Evolutionary conservation across 306 rosid species (phyloP), one percentile per base, ranked within the genome.

Genomic region (Styphnolobium japonicum): DNA sequence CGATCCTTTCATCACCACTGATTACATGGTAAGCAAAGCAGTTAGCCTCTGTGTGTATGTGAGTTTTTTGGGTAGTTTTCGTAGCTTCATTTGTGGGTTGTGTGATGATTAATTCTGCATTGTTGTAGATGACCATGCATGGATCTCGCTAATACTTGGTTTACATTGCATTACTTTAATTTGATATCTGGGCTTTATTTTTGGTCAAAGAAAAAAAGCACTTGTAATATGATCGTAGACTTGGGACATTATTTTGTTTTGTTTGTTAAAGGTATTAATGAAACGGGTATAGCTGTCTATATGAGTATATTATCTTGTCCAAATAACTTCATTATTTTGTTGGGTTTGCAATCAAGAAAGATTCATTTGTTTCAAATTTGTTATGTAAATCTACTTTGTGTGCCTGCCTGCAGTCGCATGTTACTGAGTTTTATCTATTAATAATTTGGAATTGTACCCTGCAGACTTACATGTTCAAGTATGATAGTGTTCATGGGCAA

Each of bases 381-480:
- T 39, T 63, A 12, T 39, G 16, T 49, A 33, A 25, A 48, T 36
- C 1, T 21, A 60, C 10, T n/a, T 1, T 23, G 4, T 56, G 2
- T 57, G n/a, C 1, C 63, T 77, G 18, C 6, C 10, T 19, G 39
- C 23, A 27, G 11, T 39, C n/a, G 14, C 6, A 36, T 16, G 25
- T 40, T 58, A 12, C 0, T 77, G 15, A 21, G 45, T 60, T 73
- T 53, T 51, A 5, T 56, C 5, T 7, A 37, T 33, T 16, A 36
- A 14, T 55, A 27, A 12, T 46, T 42, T 37, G 60, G 34, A n/a
- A 53, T 56, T 69, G 7, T 63, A 37, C 56, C 11, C 0, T 76
- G 79, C 83, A 88, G 92, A 80, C 82, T 16, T 88, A 86, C 82
- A 80, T 84, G 92, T 88, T 90, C 76, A 84, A 88, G 80, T 86